A percentile compares a stretch with the other conserved stretches of the same genome.
phyloP scores from a whole-genome alignment of 495 filamentous ascomycete species.

The Jackrogersella minutella region DNA sequence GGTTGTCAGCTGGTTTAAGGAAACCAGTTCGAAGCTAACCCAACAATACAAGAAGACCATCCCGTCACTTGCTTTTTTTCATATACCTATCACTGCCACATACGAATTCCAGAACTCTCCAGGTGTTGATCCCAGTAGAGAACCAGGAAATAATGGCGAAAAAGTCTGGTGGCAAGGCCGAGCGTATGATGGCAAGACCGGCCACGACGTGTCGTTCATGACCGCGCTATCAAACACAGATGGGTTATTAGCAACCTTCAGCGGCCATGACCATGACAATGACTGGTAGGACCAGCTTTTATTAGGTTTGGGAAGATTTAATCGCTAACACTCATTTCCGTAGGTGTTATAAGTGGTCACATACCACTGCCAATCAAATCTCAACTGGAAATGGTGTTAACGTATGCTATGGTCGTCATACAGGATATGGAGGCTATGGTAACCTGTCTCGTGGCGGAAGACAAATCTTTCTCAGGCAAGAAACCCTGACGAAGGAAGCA shows the following conservation, averaged over 20 bases:
- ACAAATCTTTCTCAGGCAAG: conserved; percentile 61
- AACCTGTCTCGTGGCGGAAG: conserved; percentile 67
- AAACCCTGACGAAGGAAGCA: conserved; percentile 46
- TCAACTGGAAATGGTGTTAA: conserved; percentile 48
- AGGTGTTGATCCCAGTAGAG: conserved; percentile 49
- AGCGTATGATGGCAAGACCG: conserved; percentile 55
- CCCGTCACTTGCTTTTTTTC: conserved; percentile 75
- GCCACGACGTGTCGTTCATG: conserved; percentile 73
- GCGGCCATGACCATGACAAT: conserved; percentile 76
- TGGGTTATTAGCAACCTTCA: conserved; percentile 69
- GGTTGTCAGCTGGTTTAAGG: conserved; percentile 69
- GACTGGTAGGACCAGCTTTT: conserved; percentile 69
- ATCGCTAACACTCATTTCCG: conserved; percentile 43
- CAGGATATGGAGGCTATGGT: conserved; percentile 77
- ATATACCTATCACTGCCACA: conserved; percentile 72
- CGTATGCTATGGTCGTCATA: conserved; percentile 75
- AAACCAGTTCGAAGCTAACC: conserved; percentile 55
- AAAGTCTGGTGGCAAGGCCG: conserved; percentile 61
- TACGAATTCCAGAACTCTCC: conserved; percentile 56
- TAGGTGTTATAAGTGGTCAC: too few species aligned
- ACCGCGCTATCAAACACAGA: conserved; percentile 62
- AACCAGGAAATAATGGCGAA: conserved; percentile 75
- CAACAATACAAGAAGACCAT: conserved; percentile 53
- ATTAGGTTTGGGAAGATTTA: conserved; percentile 53
- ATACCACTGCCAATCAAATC: too few species aligned